These are phyloP conservation scores for Phalaenopsis hybrid DNA, from an alignment of 116 monocot genomes.

Conservation along the genomic window DNA sequence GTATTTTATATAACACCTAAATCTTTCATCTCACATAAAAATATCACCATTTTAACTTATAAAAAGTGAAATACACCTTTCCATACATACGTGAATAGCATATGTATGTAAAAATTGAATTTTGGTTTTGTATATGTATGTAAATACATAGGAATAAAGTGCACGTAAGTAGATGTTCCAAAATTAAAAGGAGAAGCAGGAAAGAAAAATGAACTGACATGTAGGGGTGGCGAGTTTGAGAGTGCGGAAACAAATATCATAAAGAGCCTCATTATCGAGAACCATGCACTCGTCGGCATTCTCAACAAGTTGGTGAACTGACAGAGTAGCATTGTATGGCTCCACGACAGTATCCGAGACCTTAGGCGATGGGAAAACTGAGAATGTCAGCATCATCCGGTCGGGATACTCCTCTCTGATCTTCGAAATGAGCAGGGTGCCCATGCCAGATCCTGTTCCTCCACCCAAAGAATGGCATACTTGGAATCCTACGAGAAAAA, in stretches of 20 bases:
- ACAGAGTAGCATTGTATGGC: slow-evolving; percentile 62
- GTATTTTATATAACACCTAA: no score
- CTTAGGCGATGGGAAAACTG: slow-evolving; percentile 59
- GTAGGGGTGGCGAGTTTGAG: slow-evolving; percentile 57
- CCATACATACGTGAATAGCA: no score
- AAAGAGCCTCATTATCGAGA: slow-evolving; percentile 58
- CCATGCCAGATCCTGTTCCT: slow-evolving; percentile 63
- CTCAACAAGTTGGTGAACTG: slow-evolving; percentile 60
- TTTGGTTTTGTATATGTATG: no score
- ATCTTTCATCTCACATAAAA: no score
- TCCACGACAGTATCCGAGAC: slow-evolving; percentile 63
- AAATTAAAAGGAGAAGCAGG: neutral
- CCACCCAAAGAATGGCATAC: slow-evolving; percentile 62
- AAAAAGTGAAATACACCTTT: no score
- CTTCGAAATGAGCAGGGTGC: slow-evolving; percentile 61
- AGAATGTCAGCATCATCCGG: slow-evolving; percentile 65
- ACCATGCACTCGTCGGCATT: slow-evolving; percentile 70
- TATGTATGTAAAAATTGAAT: no score
- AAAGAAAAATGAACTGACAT: slow-evolving; percentile 26
- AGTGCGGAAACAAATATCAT: slow-evolving; percentile 64
- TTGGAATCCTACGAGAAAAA: slow-evolving; percentile 34
- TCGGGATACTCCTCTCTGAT: slow-evolving; percentile 62
- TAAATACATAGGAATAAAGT: no score
- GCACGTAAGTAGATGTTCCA: no score
- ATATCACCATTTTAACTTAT: no score